Conservation (phyloP, 768 basidiomycete species). For the Mycena capillaripes region DNA sequence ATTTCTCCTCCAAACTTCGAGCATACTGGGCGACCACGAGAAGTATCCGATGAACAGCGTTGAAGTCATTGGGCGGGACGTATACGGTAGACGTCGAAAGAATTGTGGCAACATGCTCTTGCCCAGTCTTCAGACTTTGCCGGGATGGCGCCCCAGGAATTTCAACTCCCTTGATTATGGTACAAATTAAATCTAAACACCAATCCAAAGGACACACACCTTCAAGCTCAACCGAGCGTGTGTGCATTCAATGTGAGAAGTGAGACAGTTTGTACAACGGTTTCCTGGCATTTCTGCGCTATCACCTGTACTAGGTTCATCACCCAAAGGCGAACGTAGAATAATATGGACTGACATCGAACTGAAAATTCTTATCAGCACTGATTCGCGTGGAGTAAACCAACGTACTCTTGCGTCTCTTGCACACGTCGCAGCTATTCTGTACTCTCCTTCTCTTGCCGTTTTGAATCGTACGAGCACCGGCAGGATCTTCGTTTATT, state of each 20-base stretch:
- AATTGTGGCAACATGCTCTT: constrained; percentile 12
- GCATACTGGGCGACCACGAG: constrained; percentile 16
- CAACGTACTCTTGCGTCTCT: constrained; percentile 14
- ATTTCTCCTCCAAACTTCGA: constrained; percentile 10
- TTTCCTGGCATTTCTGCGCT: constrained; percentile 1
- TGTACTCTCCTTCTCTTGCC: constrained; percentile 12
- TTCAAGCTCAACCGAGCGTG: neutral
- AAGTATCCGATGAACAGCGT: neutral
- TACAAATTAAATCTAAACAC: neutral
- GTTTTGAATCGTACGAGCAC: neutral
- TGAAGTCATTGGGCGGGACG: neutral
- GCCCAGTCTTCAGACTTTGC: neutral
- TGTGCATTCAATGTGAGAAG: neutral
- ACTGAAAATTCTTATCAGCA: neutral
- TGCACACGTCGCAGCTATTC: constrained; percentile 4
- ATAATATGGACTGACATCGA: neutral
- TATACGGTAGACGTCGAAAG: constrained; percentile 14
- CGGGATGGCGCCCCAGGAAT: too few species aligned
- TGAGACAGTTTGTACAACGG: neutral
- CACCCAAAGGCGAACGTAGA: neutral
- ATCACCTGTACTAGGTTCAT: neutral
- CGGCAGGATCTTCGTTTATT: neutral
- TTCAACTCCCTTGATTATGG: neutral
- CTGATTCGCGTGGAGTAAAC: neutral
- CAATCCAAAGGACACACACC: neutral